Base-by-base conservation (phyloP, 2,329 filamentous ascomycete species). In the Fusarium brachygibbosum region DNA sequence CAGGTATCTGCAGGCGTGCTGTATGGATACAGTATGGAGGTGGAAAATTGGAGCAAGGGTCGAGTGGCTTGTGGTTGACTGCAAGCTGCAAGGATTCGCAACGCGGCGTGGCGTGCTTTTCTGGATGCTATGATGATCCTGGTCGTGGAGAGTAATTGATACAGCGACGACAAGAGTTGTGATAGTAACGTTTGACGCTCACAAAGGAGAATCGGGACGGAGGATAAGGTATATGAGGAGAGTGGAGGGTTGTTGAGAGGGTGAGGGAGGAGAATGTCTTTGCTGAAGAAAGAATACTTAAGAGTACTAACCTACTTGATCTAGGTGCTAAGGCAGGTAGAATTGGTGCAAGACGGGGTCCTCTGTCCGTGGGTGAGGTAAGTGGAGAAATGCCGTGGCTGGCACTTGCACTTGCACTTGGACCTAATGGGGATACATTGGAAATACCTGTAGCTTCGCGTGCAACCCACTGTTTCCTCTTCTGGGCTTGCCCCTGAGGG, bases 81-180 rank as follows among this genome's bases (percentile, higher is more conserved):
- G 42, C 19, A 50, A 56, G 57, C 58, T 68, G 69, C 71, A 73
- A 68, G 71, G 71, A 68, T 74, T 21, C 45, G 38, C 58, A 52
- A 55, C 57, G 50, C 66, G 69, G 69, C 71, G 71, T 74, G 69
- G 71, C 66, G 71, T 74, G 71, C 69, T 74, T 72, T 71, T 69
- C 61, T 54, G 51, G 48, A 60, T 58, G 57, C 52, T 58, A 63
- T 37, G 23, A 56, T 63, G 63, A 61, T 34, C 57, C 60, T 34
- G 34, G 59, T 63, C 52, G 55, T 52, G 42, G 46, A 48, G 46
- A 53, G 38, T 42, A 65, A 72, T 65, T 72, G 55, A 50, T 63
- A 61, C 42, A 45, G 64, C 29, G 17, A n/a, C 7, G 13, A 25
- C 14, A 25, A 25, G 14, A 49, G 34, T 44, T 35, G 37, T 13